Base-by-base conservation (phyloP, 495 filamentous ascomycete genomes). In the Neurospora sp. region DNA sequence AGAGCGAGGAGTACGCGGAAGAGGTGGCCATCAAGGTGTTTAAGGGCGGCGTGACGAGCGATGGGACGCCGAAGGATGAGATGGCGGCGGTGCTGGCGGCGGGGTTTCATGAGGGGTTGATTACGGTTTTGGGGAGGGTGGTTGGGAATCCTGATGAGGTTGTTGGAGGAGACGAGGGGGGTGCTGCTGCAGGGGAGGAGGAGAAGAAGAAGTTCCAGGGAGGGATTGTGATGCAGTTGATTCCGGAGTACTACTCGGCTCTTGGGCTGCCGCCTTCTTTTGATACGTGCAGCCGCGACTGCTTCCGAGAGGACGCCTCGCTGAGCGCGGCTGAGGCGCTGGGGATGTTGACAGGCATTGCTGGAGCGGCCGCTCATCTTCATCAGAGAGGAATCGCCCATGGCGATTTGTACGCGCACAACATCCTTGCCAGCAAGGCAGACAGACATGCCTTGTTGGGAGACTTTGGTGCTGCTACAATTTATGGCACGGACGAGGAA, bases 1-100 rank as follows among this genome's bases (percentile, higher is more conserved):
- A 76, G 10, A 74, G 75, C 16, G 71, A 72, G 6, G 65, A 70
- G 9, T 79, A 76, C 38, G 75, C 73, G 14, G 79, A 81, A 45
- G 78, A 83, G 22, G 83, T 86, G 7, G 83, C 83, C 17, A 77
- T 86, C 74, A 84, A 85, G 70, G 72, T 86, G 12, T 86, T 85
- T 74, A 81, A 78, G 42, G 83, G 81, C 39, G 53, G 53, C 4
- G 75, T 82, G 14, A 81, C 81, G 7, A 81, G 77, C 69, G 82
- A 84, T 69, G 83, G 84, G 39, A 79, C 79, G 12, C 82, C 83
- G 1, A 75, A 76, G 16, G 83, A 86, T 70, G 84, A 85, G 74
- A 80, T 86, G 81, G 75, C 78, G 9, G 82, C 82, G 4, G 82
- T 78, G 70, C 75, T 83, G 72, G 77, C 79, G 2, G 83, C 83